These are phyloP conservation scores for Pichia californica DNA, from an alignment of 805 yeast genomes.

Conservation along the genomic window DNA sequence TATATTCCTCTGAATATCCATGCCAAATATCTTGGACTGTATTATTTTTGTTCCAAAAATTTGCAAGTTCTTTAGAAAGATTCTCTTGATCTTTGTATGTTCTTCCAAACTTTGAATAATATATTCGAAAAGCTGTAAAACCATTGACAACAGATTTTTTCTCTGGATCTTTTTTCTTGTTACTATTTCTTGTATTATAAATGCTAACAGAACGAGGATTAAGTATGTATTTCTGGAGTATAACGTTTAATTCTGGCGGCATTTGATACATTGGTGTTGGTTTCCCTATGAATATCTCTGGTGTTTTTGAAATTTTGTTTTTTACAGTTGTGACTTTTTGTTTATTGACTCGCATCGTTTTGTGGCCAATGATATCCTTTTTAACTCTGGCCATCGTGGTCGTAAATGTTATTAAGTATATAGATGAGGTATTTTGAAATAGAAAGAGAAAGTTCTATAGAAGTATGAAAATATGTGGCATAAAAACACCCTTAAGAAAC, in stretches of 20 bases:
- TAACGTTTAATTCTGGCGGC: not conserved
- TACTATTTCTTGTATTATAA: too few species aligned
- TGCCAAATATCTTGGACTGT: constrained; percentile 25
- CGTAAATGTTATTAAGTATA: too few species aligned
- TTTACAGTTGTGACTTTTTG: not conserved
- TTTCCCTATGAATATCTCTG: not conserved
- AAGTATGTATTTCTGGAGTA: constrained; percentile 4
- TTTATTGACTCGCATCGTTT: not conserved
- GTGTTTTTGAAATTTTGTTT: not conserved
- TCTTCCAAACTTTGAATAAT: constrained; percentile 21
- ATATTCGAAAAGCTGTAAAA: constrained; percentile 27
- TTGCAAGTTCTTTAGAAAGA: constrained; percentile 21
- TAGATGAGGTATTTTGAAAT: too few species aligned
- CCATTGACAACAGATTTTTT: constrained; percentile 16
- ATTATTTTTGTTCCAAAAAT: constrained; percentile 25
- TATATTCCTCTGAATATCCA: constrained; percentile 29
- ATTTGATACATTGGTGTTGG: not conserved
- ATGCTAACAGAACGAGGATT: too few species aligned
- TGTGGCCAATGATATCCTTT: not conserved
- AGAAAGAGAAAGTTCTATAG: too few species aligned
- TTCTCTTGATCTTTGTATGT: constrained; percentile 17
- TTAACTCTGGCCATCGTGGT: not conserved
- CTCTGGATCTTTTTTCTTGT: not conserved
- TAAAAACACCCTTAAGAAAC: too few species aligned
- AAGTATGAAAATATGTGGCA: too few species aligned